Conservation (phyloP, 176 grass and related monocot genomes). For the Triticum dicoccoides region DNA sequence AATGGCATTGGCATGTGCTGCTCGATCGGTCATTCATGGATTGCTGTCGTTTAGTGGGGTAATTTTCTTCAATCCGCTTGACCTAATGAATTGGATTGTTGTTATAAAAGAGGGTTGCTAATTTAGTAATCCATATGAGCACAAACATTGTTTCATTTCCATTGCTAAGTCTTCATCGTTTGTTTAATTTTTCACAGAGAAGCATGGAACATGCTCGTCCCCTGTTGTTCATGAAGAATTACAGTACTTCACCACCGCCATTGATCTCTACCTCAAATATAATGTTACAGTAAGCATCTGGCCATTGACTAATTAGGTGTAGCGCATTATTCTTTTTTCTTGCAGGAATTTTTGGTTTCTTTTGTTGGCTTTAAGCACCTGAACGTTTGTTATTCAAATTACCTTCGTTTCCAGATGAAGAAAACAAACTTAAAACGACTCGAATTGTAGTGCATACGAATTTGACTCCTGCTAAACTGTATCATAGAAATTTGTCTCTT, state of each 20-base stretch:
- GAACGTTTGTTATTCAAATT: background rate
- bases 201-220: constrained; percentile 52
- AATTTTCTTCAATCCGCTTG: constrained; percentile 7
- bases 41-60: constrained; percentile 38
- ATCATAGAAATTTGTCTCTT: background rate
- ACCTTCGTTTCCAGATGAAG: background rate
- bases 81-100: background rate
- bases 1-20: background rate
- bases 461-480: background rate
- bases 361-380: background rate
- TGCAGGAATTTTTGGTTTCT: background rate
- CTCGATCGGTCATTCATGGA: background rate
- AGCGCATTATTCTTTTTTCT: background rate
- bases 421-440: background rate
- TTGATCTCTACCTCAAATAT: constrained; percentile 52
- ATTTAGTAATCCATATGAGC: background rate
- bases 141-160: background rate
- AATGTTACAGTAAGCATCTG: constrained; percentile 39
- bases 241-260: constrained; percentile 34
- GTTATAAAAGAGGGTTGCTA: background rate
- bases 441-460: background rate
- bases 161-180: background rate
- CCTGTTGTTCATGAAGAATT: constrained; percentile 45
- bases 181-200: constrained; percentile 37
- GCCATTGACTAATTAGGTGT: background rate